A percentile compares a stretch with the other conserved stretches of the same genome.
Conservation (phyloP, 2,329 filamentous ascomycete genomes). For the Chrysosporium keratinophilum region DNA sequence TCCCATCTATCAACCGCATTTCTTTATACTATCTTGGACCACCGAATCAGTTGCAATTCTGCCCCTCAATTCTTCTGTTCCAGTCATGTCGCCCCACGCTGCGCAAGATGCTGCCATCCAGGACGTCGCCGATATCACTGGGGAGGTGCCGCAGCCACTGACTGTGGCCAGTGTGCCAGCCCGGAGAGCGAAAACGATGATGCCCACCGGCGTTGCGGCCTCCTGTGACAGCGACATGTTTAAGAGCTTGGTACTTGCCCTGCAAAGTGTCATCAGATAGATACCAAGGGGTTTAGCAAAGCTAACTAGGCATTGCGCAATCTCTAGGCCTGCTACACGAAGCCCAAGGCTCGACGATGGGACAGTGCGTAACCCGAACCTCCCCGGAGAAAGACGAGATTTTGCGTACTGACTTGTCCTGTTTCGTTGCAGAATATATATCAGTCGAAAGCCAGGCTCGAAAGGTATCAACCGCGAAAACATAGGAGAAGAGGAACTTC, state of each 20-base stretch:
- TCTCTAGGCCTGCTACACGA: slow-evolving; percentile 39
- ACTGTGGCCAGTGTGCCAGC: slow-evolving; percentile 57
- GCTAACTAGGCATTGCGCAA: background rate
- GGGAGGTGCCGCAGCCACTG: slow-evolving; percentile 30
- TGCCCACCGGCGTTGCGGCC: slow-evolving; percentile 67
- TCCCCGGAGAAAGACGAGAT: background rate
- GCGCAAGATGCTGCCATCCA: slow-evolving; percentile 3
- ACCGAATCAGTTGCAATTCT: background rate
- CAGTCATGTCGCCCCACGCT: slow-evolving; percentile 9
- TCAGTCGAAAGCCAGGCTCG: slow-evolving; percentile 51
- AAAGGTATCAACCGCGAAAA: slow-evolving; percentile 22
- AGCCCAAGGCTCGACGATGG: slow-evolving; percentile 72
- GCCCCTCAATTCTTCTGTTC: background rate
- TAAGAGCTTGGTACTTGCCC: slow-evolving; percentile 52
- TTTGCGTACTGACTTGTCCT: background rate
- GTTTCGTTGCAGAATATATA: slow-evolving; percentile 40
- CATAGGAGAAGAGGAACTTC: background rate
- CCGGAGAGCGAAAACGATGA: slow-evolving; percentile 59
- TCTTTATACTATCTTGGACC: background rate
- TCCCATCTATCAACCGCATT: background rate
- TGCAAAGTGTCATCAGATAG: background rate
- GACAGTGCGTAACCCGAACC: slow-evolving; percentile 50
- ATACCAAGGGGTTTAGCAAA: background rate
- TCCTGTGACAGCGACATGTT: slow-evolving; percentile 71
- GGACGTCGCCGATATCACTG: background rate